Percentiles rank a stretch among this genome's conserved stretches.
These are phyloP conservation scores for Salvia miltiorrhiza DNA, from an alignment of 257 asterid species.

Conservation along the genomic window DNA sequence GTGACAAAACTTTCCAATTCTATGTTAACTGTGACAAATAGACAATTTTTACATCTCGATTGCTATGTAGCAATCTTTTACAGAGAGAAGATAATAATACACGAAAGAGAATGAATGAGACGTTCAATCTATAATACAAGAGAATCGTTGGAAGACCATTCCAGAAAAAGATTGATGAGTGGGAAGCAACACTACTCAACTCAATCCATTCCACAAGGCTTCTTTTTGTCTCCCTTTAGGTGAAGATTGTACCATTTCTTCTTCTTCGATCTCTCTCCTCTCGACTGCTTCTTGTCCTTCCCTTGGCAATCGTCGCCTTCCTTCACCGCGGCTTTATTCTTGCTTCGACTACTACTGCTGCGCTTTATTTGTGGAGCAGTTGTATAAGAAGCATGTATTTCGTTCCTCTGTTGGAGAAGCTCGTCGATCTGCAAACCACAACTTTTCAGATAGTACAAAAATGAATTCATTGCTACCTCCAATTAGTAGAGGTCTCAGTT, in stretches of 20 bases:
- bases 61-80: constrained; percentile 14
- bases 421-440: constrained; percentile 64
- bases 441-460: constrained; percentile 12
- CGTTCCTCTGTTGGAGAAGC: constrained; percentile 88
- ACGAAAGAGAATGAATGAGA: constrained; percentile 24
- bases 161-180: background rate
- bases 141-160: background rate
- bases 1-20: constrained; percentile 11
- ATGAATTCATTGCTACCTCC: background rate
- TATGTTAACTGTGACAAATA: constrained; percentile 9
- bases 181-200: constrained; percentile 17
- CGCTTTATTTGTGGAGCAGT: constrained; percentile 57
- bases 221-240: constrained; percentile 77
- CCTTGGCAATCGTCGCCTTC: constrained; percentile 51
- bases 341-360: constrained; percentile 64
- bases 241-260: constrained; percentile 86
- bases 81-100: background rate
- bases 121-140: constrained; percentile 49
- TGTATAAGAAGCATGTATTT: constrained; percentile 78
- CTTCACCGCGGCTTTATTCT: constrained; percentile 49
- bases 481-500: background rate
- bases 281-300: constrained; percentile 51
- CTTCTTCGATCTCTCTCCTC: constrained; percentile 75
- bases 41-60: constrained; percentile 15
- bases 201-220: constrained; percentile 65